A percentile compares a stretch with the other conserved stretches of the same genome.
These are phyloP conservation scores for Geranomyces michiganensis DNA, from an alignment of 192 early-diverging fungal genomes.

Conservation along the genomic window DNA sequence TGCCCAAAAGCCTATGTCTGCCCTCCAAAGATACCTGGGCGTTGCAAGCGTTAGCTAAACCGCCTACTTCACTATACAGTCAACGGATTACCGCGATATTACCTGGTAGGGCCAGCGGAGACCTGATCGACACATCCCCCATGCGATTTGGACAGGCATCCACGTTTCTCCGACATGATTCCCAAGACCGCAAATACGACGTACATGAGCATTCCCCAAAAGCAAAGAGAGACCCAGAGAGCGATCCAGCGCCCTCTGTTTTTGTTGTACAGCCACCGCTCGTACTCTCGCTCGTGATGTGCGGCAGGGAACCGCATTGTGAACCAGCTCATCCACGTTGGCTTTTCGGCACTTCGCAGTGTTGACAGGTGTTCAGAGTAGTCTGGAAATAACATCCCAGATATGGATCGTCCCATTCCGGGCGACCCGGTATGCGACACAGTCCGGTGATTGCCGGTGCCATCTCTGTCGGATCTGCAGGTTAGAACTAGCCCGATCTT, in stretches of 20 bases:
- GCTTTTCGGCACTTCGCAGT: too few species aligned
- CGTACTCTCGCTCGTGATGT: slow-evolving; percentile 23
- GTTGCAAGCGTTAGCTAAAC: neutral
- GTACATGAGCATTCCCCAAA: neutral
- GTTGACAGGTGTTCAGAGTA: too few species aligned
- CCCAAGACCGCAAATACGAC: slow-evolving; percentile 9
- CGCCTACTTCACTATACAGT: neutral
- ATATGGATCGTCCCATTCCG: neutral
- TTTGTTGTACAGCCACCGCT: slow-evolving; percentile 20
- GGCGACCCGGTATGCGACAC: neutral
- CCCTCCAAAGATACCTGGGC: neutral
- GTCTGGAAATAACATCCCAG: neutral
- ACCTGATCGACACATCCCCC: neutral
- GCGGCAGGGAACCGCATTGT: slow-evolving; percentile 13
- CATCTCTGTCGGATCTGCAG: too few species aligned
- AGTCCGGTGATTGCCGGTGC: neutral
- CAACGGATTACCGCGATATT: neutral
- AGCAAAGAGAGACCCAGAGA: neutral
- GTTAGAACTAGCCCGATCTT: too few species aligned
- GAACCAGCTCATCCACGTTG: neutral
- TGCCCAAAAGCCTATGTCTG: slow-evolving; percentile 7
- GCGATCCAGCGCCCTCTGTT: slow-evolving; percentile 8
- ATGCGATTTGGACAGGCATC: neutral
- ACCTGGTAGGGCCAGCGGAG: neutral
- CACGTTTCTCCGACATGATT: neutral